Percentiles rank a stretch among this genome's conserved stretches.
Conservation (phyloP, 441 rosid species). For the Adansonia madagascariensis region DNA sequence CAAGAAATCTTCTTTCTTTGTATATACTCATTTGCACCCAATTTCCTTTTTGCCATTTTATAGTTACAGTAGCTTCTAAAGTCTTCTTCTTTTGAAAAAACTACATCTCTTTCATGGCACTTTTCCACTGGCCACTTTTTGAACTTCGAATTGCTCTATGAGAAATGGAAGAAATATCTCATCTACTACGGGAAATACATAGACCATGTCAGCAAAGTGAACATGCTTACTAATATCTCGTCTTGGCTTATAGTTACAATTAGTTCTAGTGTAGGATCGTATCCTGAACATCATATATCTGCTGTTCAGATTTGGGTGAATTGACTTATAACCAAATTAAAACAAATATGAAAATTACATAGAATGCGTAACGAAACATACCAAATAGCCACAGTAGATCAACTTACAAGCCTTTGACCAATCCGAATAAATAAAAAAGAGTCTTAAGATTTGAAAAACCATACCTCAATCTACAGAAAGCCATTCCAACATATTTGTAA, state of each 20-base stretch:
- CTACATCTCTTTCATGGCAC: not conserved
- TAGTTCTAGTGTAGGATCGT: not conserved
- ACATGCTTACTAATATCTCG: not conserved
- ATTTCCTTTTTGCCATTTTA: not conserved
- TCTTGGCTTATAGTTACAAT: not conserved
- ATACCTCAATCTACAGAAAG: too few species aligned
- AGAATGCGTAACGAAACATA: too few species aligned
- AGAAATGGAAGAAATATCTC: not conserved
- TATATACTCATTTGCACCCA: not conserved
- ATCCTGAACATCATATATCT: too few species aligned
- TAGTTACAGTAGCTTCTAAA: not conserved
- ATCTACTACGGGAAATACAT: not conserved
- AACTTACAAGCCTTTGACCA: too few species aligned
- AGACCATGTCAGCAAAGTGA: not conserved
- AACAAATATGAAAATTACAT: too few species aligned
- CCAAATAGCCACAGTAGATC: too few species aligned
- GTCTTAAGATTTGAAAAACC: too few species aligned
- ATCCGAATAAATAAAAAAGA: too few species aligned
- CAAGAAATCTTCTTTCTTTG: not conserved
- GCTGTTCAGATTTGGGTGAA: too few species aligned
- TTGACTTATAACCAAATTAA: too few species aligned
- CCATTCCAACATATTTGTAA: too few species aligned
- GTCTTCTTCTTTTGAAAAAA: not conserved
- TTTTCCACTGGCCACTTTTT: not conserved
- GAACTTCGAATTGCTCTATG: not conserved